Conservation (phyloP, 2,329 filamentous ascomycete genomes). For the Pseudopyrenochaeta lycopersici region DNA sequence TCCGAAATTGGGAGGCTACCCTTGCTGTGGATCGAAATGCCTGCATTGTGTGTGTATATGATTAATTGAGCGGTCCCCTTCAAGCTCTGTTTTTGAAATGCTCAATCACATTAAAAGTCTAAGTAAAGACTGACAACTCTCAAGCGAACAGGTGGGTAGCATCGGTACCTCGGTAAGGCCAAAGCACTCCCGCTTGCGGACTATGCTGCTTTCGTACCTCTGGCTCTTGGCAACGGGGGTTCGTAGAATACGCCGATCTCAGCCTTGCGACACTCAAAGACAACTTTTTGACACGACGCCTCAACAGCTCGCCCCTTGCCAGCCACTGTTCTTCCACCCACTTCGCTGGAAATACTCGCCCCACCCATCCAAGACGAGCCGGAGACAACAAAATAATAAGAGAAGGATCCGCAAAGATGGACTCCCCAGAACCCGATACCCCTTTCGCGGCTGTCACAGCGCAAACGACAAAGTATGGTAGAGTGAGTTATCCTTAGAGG, state of each 20-base stretch:
- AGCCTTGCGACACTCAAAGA: slow-evolving; percentile 35
- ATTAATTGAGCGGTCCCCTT: slow-evolving; percentile 7
- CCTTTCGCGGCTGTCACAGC: slow-evolving; percentile 89
- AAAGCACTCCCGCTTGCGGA: slow-evolving; percentile 8
- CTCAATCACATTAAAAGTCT: slow-evolving; percentile 1
- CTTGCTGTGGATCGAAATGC: slow-evolving; percentile 68
- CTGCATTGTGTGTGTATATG: slow-evolving; percentile 50
- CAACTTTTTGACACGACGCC: slow-evolving; percentile 40
- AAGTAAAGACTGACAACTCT: background rate
- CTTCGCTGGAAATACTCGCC: background rate
- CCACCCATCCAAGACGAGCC: background rate
- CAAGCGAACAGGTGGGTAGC: slow-evolving; percentile 25
- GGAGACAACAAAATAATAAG: background rate
- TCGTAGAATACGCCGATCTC: slow-evolving; percentile 14
- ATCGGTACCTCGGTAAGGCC: slow-evolving; percentile 41
- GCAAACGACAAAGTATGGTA: slow-evolving; percentile 79
- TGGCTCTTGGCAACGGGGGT: slow-evolving; percentile 4
- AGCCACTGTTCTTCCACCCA: slow-evolving; percentile 2
- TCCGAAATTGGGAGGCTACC: slow-evolving; percentile 66
- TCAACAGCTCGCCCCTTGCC: slow-evolving; percentile 28
- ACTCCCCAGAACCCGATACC: slow-evolving; percentile 87
- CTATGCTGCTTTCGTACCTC: background rate
- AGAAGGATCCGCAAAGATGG: slow-evolving; percentile 65
- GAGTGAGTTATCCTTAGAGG: slow-evolving; percentile 64
- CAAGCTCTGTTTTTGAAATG: background rate